A percentile compares a stretch with the other conserved stretches of the same genome.
These are phyloP conservation scores for Astrothelium macrocarpum DNA, from an alignment of 495 filamentous ascomycete species.

Conservation along the genomic window DNA sequence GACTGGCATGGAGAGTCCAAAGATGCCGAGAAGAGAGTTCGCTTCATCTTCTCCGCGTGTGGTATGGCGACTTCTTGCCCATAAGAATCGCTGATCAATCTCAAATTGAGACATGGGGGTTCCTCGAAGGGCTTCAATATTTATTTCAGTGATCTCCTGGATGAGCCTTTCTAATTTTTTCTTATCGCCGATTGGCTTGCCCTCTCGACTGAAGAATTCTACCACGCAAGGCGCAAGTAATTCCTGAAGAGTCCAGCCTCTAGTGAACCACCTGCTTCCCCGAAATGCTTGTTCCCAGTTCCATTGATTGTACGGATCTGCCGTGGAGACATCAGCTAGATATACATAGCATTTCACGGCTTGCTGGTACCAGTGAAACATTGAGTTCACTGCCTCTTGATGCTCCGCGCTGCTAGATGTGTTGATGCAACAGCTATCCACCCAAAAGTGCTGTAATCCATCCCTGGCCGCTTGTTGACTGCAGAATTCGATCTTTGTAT, in stretches of 20 bases:
- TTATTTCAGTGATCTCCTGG: not conserved
- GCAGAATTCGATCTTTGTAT: conserved; percentile 14
- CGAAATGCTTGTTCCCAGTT: not conserved
- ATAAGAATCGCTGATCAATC: conserved; percentile 5
- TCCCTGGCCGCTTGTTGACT: conserved; percentile 7
- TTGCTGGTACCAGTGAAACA: conserved; percentile 16
- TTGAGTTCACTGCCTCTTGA: conserved; percentile 16
- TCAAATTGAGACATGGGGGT: not conserved
- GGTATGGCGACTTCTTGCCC: conserved; percentile 5
- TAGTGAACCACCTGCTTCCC: conserved; percentile 13
- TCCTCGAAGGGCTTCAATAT: not conserved
- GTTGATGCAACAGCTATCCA: conserved; percentile 9
- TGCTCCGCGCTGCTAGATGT: conserved; percentile 13
- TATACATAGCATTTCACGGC: conserved; percentile 18
- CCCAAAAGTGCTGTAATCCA: conserved; percentile 9
- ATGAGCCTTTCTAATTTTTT: not conserved
- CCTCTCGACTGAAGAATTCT: conserved; percentile 1
- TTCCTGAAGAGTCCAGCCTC: no score
- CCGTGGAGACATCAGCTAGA: conserved; percentile 10
- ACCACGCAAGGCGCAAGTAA: conserved; percentile 12
- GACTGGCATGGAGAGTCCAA: conserved; percentile 18
- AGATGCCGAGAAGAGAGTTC: conserved; percentile 11
- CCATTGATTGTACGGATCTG: not conserved
- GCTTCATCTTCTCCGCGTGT: conserved; percentile 10
- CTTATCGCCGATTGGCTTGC: not conserved